Percentiles rank a stretch among this genome's conserved stretches.
Conservation (phyloP, 164 flowering plant species). For the Paratinospora sagittata region DNA sequence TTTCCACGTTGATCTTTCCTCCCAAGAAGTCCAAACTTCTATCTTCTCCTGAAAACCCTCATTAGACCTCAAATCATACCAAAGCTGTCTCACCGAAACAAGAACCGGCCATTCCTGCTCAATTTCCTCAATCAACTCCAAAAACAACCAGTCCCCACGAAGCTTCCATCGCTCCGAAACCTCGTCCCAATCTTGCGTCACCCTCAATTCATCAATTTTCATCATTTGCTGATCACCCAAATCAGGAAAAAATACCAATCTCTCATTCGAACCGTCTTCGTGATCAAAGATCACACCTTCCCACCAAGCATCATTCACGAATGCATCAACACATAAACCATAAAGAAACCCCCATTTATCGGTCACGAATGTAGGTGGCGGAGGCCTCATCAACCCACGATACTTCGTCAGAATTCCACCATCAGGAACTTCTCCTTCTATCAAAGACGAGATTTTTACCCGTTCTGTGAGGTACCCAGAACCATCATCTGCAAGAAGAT, state of each 20-base stretch:
- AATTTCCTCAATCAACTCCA: conserved; percentile 41
- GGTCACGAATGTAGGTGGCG: conserved; percentile 2
- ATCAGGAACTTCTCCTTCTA: conserved; percentile 2
- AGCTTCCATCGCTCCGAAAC: conserved; percentile 32
- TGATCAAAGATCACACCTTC: conserved; percentile 83
- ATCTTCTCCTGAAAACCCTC: conserved; percentile 23
- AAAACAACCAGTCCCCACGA: conserved; percentile 56
- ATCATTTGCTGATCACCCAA: conserved; percentile 59
- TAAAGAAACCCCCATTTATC: conserved; percentile 26
- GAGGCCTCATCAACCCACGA: conserved; percentile 21
- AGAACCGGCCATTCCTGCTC: conserved; percentile 21
- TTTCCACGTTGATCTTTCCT: conserved; percentile 30
- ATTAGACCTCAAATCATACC: conserved; percentile 44
- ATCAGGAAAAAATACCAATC: conserved; percentile 78
- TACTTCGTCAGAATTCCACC: neutral
- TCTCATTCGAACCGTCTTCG: conserved; percentile 35
- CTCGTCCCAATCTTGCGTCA: conserved; percentile 60
- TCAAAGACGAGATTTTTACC: neutral
- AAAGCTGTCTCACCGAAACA: conserved; percentile 52
- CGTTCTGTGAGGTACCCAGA: conserved; percentile 10
- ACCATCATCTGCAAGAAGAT: conserved; percentile 17
- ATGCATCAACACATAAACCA: conserved; percentile 75
- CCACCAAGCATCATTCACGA: conserved; percentile 76
- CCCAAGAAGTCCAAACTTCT: conserved; percentile 39
- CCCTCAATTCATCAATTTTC: conserved; percentile 32